These are phyloP conservation scores for Chimonanthus salicifolius DNA, from an alignment of 164 flowering plant genomes.

Conservation along the genomic window DNA sequence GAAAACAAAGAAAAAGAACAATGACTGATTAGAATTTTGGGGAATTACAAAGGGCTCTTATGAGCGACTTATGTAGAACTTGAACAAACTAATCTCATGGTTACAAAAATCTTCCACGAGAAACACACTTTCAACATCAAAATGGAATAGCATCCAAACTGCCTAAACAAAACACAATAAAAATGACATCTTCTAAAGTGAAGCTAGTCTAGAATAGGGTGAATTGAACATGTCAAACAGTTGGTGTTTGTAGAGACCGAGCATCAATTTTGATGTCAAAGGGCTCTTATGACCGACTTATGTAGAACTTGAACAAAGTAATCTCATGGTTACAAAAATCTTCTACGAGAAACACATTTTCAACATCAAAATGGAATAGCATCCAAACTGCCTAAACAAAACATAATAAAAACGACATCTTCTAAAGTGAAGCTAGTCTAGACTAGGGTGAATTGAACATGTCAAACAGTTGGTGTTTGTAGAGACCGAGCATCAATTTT, in stretches of 20 bases:
- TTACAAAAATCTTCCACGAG: not conserved
- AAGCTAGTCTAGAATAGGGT: not conserved
- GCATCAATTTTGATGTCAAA: not conserved
- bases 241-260: not conserved
- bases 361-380: not conserved
- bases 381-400: not conserved
- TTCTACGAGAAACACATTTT: not conserved
- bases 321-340: not conserved
- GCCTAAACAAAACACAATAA: not conserved
- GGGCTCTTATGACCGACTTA: not conserved
- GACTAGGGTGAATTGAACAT: not conserved
- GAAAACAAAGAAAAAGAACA: not conserved
- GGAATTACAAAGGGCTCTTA: not conserved
- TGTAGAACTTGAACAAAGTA: not conserved
- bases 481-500: not conserved
- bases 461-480: not conserved
- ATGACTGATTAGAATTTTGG: not conserved
- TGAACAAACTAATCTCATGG: not conserved
- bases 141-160: not conserved
- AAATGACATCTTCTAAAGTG: not conserved
- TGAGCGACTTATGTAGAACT: not conserved
- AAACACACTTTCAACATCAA: not conserved
- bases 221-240: not conserved
- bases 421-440: not conserved
- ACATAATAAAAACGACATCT: not conserved